Evolutionary conservation across 2,329 filamentous ascomycete species (phyloP), one percentile per base, ranked within the genome.

Genomic region (Amauroascus niger): DNA sequence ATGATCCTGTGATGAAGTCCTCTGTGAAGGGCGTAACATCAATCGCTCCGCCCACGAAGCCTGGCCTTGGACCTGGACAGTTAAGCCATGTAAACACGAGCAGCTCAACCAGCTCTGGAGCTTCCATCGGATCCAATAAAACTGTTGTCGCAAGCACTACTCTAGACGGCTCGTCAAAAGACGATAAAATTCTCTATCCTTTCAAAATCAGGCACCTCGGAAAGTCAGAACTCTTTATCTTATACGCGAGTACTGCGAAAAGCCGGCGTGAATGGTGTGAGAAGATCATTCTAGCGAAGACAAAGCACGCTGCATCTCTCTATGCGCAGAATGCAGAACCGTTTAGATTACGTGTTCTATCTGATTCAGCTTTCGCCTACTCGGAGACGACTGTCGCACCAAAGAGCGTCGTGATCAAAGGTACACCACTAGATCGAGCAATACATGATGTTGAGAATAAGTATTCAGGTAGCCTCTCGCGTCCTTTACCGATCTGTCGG

Each of bases 131-230:
- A 45, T 67, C 67, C 13, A 69, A 69, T 14, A 75, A 74, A 50
- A 74, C 72, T 1, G 65, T 78, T 45, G 72, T 74, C 11, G 69
- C 74, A 6, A 68, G 66, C 9, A 76, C 73, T 1, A 69, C 72
- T 2, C 65, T 79, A 16, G 81, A 82, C 4, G 18, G 16, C 3
- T 71, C 66, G 32, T 71, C 77, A 26, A 86, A 81, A 58, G 87
- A 95, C 59, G 84, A 88, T 65, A 88, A 84, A 67, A 86, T 93
- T 44, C 72, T 98, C 62, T 98, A 90, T 66, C 93, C 94, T 0
- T 98, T 98, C 80, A 84, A 84, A 60, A 82, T 98, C 66, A 96
- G 96, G 72, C 93, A 98, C 71, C 79, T 98, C 18, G 93, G 94
- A 11, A 87, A 95, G 58, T 67, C 44, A 46, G 90, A 95, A 61